Base-by-base conservation (phyloP, 2,329 filamentous ascomycete genomes). In the Leptosphaerulina australis region DNA sequence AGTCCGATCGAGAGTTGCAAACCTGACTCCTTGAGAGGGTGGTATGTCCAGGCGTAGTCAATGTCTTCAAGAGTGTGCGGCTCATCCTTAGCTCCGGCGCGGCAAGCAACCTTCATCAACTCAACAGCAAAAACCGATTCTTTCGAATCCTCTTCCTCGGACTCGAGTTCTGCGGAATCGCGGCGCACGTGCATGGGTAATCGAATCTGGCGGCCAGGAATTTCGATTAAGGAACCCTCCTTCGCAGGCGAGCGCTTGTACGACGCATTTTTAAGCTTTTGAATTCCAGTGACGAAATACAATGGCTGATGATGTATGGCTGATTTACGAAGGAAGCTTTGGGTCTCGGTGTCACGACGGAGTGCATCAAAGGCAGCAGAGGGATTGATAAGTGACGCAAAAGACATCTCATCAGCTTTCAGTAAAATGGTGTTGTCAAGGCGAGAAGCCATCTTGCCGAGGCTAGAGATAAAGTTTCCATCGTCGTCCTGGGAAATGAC, bases 291-390 rank as follows among this genome's bases (percentile, higher is more conserved):
- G 71, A 79, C 36, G 75, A 81, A 56, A 58, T 67, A 71, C 7
- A 69, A 50, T 9, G 64, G 59, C 34, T 57, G 57, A 82, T 85
- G 63, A 76, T 76, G 37, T 78, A 75, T 15, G 75, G 61, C 56
- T 43, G 62, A 58, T 5, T 60, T 58, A 50, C 55, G 58, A 12
- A 71, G 53, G 26, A 60, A 67, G 8, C 47, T 39, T 8, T 57
- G 63, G 3, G 59, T 51, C 11, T 53, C 34, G 15, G 58, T 46
- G 28, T 66, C 60, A 22, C 54, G 44, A 34, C 62, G 56, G 17
- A 69, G 57, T 7, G 48, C 46, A 34, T 65, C 53, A 52, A 71
- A 70, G 17, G 61, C 41, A n/a, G 49, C 31, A 8, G 43, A 37
- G 10, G 65, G 56, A 6, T 58, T 39, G 26, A 51, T 29, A 5